Conservation (phyloP, 345 rosid species). For the Brassica rapa region DNA sequence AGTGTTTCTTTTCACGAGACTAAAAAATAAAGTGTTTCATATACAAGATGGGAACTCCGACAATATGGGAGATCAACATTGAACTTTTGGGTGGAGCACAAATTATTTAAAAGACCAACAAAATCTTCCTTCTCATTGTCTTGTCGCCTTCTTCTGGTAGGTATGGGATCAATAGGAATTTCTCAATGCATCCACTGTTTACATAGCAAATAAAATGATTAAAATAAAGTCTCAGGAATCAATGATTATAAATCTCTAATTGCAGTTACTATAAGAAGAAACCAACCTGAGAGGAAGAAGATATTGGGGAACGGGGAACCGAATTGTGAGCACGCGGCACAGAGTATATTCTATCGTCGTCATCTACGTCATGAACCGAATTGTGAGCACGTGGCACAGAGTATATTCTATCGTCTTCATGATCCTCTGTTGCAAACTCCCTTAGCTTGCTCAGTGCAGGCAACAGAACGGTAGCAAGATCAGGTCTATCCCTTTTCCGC, state of each 20-base stretch:
- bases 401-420: slow-evolving; percentile 18
- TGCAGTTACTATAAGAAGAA: too few relatives aligned
- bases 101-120: slow-evolving; percentile 37
- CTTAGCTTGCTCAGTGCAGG: slow-evolving; percentile 51
- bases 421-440: slow-evolving; percentile 43
- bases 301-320: slow-evolving; percentile 25
- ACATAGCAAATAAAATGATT: slow-evolving; percentile 21
- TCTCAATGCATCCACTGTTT: slow-evolving; percentile 39
- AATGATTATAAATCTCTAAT: too few relatives aligned
- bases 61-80: slow-evolving; percentile 20
- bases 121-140: slow-evolving; percentile 3
- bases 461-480: not conserved
- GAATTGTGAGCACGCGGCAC: slow-evolving; percentile 24
- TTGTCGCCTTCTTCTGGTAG: slow-evolving; percentile 20
- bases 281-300: slow-evolving; percentile 28
- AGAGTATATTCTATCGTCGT: not conserved
- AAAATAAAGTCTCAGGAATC: too few relatives aligned
- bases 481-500: slow-evolving; percentile 56
- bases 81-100: slow-evolving; percentile 36
- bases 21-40: slow-evolving; percentile 23
- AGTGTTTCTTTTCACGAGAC: not conserved
- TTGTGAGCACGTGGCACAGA: slow-evolving; percentile 22
- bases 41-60: slow-evolving; percentile 4
- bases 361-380: slow-evolving; percentile 5
- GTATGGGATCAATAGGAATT: slow-evolving; percentile 25